These are phyloP conservation scores for Hymenoscyphus scutula DNA, from an alignment of 2,329 filamentous ascomycete genomes.

Conservation along the genomic window DNA sequence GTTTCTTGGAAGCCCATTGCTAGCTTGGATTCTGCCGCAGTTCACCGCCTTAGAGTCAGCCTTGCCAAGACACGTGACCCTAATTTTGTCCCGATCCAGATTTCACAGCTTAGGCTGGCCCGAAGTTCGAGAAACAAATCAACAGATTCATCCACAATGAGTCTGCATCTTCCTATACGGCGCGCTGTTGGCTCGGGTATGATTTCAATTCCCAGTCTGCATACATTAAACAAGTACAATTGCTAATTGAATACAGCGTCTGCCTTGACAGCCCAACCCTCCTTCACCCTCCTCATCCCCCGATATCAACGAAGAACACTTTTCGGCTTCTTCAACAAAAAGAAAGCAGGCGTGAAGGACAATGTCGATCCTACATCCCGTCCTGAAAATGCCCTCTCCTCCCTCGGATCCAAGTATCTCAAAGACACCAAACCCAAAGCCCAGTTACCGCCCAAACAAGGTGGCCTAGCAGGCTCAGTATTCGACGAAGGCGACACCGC, in stretches of 20 bases:
- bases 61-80: conserved; percentile 7
- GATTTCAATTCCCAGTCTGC: conserved; percentile 23
- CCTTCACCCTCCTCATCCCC: conserved; percentile 36
- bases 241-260: conserved; percentile 30
- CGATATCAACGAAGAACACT: conserved; percentile 31
- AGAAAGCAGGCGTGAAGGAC: background rate
- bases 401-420: conserved; percentile 46
- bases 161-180: conserved; percentile 60
- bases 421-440: conserved; percentile 31
- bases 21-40: background rate
- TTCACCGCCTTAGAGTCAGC: background rate
- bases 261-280: conserved; percentile 40
- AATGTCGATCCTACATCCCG: background rate
- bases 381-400: conserved; percentile 56
- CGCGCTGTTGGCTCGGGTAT: conserved; percentile 60
- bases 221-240: background rate
- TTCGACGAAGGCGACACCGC: conserved; percentile 44
- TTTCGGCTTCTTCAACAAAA: conserved; percentile 14
- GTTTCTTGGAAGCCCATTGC: background rate
- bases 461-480: conserved; percentile 50
- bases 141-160: conserved; percentile 49
- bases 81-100: conserved; percentile 7
- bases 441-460: conserved; percentile 38
- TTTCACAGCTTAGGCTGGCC: background rate
- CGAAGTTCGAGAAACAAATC: background rate